Percentiles rank a stretch among this genome's conserved stretches.
Evolutionary conservation across 805 yeast species (phyloP).

Genomic region (Saturnispora diversa): DNA sequence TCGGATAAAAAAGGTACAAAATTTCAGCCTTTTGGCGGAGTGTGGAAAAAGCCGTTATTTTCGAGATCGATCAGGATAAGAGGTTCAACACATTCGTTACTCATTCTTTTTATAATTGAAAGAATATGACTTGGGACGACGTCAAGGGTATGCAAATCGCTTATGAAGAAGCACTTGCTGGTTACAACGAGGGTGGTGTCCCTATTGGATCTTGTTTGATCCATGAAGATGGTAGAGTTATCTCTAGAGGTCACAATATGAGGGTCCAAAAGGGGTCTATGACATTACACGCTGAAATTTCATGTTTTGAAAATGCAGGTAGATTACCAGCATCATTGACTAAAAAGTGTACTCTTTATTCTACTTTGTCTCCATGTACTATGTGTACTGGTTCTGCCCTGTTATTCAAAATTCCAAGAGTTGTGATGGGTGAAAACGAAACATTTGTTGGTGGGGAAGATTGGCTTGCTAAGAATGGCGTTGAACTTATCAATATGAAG

Average conservation of each 20-base stretch:
- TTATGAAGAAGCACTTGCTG: slow-evolving; percentile 58
- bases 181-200: slow-evolving; percentile 79
- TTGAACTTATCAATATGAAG: slow-evolving; percentile 58
- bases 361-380: slow-evolving; percentile 86
- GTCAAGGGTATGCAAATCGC: slow-evolving; percentile 60
- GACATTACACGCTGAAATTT: slow-evolving; percentile 86
- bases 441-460: slow-evolving; percentile 83
- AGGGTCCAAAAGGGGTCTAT: slow-evolving; percentile 81
- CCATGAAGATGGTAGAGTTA: slow-evolving; percentile 64
- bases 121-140: slow-evolving; percentile 52
- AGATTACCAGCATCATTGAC: slow-evolving; percentile 73
- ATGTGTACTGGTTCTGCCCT: slow-evolving; percentile 95
- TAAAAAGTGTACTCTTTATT: slow-evolving; percentile 82
- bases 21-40: too few species aligned
- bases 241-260: slow-evolving; percentile 87
- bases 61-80: neutral
- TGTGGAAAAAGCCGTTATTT: slow-evolving; percentile 1
- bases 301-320: slow-evolving; percentile 86
- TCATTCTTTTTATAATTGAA: neutral
- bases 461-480: slow-evolving; percentile 56
- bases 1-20: too few species aligned
- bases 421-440: slow-evolving; percentile 82
- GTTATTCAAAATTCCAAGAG: slow-evolving; percentile 79
- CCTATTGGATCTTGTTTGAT: slow-evolving; percentile 58
- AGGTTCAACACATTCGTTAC: too few species aligned